A percentile compares a stretch with the other conserved stretches of the same genome.
Evolutionary conservation across 2,329 filamentous ascomycete genomes (phyloP).

Genomic region (Berkeleyomyces basicola): DNA sequence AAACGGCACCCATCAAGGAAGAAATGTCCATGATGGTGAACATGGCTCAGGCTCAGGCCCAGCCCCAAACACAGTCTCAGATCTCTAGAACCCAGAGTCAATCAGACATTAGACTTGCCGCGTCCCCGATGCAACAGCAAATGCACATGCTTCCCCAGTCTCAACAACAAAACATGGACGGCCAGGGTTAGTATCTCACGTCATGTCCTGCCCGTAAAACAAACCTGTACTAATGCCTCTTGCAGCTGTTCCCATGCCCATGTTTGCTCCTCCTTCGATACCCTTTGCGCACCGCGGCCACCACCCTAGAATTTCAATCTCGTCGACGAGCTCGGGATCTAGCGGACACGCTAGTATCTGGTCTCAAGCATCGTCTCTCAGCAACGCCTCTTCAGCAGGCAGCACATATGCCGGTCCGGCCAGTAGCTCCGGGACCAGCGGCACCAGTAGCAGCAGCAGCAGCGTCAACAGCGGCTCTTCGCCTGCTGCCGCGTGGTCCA

Average conservation of each 20-base stretch:
- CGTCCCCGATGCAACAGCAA: conserved; percentile 21
- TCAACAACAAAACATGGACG: conserved; percentile 4
- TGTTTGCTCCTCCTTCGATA: conserved; percentile 22
- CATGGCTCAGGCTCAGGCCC: conserved; percentile 12
- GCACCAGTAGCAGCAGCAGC: neutral
- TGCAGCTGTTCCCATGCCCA: conserved; percentile 14
- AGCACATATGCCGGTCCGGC: conserved; percentile 4
- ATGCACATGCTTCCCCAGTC: conserved; percentile 12
- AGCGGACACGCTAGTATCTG: conserved; percentile 32
- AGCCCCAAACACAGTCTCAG: conserved; percentile 7
- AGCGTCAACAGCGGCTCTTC: neutral
- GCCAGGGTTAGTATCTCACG: conserved; percentile 5
- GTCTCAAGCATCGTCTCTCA: conserved; percentile 22
- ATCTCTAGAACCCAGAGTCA: conserved; percentile 6
- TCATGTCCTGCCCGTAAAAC: neutral
- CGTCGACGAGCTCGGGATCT: conserved; percentile 33
- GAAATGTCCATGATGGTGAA: conserved; percentile 15
- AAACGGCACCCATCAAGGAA: conserved; percentile 7
- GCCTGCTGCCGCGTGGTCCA: conserved; percentile 12
- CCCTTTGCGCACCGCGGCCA: conserved; percentile 22
- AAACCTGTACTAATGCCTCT: neutral
- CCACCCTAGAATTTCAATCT: conserved; percentile 30
- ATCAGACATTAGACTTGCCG: conserved; percentile 19
- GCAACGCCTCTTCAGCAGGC: conserved; percentile 15
- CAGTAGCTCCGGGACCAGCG: neutral